These are phyloP conservation scores for Metschnikowia vanudenii DNA, from an alignment of 805 yeast species.

Conservation along the genomic window DNA sequence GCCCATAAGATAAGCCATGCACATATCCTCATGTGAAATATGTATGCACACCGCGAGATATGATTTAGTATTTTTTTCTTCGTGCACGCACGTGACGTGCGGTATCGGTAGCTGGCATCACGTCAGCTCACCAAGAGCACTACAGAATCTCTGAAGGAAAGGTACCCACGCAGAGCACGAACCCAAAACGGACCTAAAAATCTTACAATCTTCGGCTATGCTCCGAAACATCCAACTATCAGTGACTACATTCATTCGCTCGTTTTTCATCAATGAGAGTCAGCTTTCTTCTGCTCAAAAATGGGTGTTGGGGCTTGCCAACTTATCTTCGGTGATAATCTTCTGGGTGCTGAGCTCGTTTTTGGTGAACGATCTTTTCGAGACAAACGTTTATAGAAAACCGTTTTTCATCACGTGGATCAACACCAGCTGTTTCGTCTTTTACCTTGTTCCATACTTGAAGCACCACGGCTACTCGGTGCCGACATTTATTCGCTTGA, in stretches of 20 bases:
- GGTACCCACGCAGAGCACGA: too few species aligned
- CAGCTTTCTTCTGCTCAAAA: constrained; percentile 34
- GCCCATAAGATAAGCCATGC: too few species aligned
- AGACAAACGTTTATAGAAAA: constrained; percentile 67
- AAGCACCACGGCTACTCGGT: constrained; percentile 27
- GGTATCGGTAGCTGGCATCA: too few species aligned
- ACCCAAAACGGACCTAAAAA: too few species aligned
- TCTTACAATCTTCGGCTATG: constrained; percentile 6
- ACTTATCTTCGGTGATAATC: constrained; percentile 71
- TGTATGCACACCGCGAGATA: too few species aligned
- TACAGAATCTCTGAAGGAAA: too few species aligned
- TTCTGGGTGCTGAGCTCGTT: constrained; percentile 93
- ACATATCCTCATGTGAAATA: too few species aligned
- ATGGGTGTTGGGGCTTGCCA: constrained; percentile 78
- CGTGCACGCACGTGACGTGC: too few species aligned
- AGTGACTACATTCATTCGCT: constrained; percentile 13
- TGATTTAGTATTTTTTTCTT: too few species aligned
- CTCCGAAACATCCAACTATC: constrained; percentile 16
- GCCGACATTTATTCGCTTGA: constrained; percentile 21
- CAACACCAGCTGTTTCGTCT: constrained; percentile 79
- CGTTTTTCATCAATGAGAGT: constrained; percentile 17
- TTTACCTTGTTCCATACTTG: constrained; percentile 69
- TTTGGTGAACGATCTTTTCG: constrained; percentile 73
- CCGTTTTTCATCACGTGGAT: constrained; percentile 92
- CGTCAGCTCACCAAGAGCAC: too few species aligned